A percentile compares a stretch with the other conserved stretches of the same genome.
Conservation (phyloP, 805 yeast genomes). For the Huiozyma naganishii region DNA sequence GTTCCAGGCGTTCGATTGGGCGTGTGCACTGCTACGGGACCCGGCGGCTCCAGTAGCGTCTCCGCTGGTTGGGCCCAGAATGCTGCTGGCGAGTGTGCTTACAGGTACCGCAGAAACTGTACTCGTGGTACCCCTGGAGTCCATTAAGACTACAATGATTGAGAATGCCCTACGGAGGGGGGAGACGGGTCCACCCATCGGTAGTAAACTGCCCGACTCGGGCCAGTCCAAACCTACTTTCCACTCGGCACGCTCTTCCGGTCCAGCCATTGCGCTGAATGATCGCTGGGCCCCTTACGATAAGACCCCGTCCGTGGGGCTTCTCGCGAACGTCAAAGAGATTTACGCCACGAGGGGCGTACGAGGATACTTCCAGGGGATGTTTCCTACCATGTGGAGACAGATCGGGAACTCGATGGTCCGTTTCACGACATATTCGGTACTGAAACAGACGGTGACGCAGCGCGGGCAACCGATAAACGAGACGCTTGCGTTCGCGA, state of each 20-base stretch:
- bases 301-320: slow-evolving; percentile 41
- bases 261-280: slow-evolving; percentile 24
- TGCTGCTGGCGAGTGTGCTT: slow-evolving; percentile 73
- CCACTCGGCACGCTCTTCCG: slow-evolving; percentile 9
- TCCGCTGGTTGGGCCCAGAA: slow-evolving; percentile 66
- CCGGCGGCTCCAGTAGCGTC: slow-evolving; percentile 41
- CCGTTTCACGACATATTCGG: slow-evolving; percentile 73
- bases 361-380: slow-evolving; percentile 72
- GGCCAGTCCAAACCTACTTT: not conserved
- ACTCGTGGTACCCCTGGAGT: slow-evolving; percentile 85
- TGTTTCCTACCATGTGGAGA: slow-evolving; percentile 69
- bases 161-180: slow-evolving; percentile 43
- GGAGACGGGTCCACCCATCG: not conserved
- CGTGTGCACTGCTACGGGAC: slow-evolving; percentile 44
- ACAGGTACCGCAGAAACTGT: slow-evolving; percentile 78
- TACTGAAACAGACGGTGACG: slow-evolving; percentile 57
- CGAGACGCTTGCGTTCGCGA: slow-evolving; percentile 16
- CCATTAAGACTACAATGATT: slow-evolving; percentile 68
- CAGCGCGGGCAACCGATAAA: slow-evolving; percentile 34
- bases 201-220: not conserved
- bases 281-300: slow-evolving; percentile 31
- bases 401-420: slow-evolving; percentile 73
- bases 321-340: slow-evolving; percentile 45
- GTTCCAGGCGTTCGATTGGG: slow-evolving; percentile 63
- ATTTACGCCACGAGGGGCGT: slow-evolving; percentile 66